Conservation (phyloP, 2,329 filamentous ascomycete species). For the Aspergillus neoniger region DNA sequence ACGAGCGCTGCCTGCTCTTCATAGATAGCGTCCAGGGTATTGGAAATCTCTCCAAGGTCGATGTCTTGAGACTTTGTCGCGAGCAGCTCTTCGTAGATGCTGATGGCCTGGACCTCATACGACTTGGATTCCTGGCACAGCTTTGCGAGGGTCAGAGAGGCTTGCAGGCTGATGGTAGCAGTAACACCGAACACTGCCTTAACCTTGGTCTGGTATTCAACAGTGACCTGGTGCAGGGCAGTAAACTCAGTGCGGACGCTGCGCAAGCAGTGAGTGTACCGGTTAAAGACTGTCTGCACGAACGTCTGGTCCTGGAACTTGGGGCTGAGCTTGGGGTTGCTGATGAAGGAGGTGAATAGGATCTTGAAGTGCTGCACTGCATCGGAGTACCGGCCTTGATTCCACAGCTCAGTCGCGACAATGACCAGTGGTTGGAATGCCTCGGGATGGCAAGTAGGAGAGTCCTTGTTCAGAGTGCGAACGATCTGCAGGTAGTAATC, state of each 20-base stretch:
- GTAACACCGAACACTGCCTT: conserved; percentile 38
- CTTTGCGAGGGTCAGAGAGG: conserved; percentile 38
- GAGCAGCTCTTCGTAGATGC: conserved; percentile 41
- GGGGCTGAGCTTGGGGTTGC: conserved; percentile 35
- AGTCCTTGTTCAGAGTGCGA: conserved; percentile 41
- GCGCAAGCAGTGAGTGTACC: conserved; percentile 40
- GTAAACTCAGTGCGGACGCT: conserved; percentile 33
- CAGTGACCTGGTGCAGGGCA: conserved; percentile 36
- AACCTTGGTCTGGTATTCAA: conserved; percentile 38
- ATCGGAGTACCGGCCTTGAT: conserved; percentile 41
- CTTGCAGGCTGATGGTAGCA: conserved; percentile 40
- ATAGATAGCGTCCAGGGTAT: conserved; percentile 39
- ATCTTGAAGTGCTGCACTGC: conserved; percentile 38
- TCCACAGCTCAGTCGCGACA: conserved; percentile 43
- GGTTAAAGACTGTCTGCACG: conserved; percentile 35
- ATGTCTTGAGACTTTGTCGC: conserved; percentile 34
- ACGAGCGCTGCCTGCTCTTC: conserved; percentile 38
- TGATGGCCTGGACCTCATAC: conserved; percentile 38
- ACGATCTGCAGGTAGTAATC: conserved; percentile 45
- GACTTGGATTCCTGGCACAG: conserved; percentile 42
- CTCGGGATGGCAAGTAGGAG: conserved; percentile 36
- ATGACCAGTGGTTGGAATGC: conserved; percentile 42
- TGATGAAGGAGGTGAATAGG: conserved; percentile 41
- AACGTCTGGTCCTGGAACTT: conserved; percentile 39
- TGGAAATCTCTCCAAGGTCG: conserved; percentile 37